Percentiles rank a stretch among this genome's conserved stretches.
phyloP scores from a whole-genome alignment of 129 eudicot species.

The Silybum marianum region DNA sequence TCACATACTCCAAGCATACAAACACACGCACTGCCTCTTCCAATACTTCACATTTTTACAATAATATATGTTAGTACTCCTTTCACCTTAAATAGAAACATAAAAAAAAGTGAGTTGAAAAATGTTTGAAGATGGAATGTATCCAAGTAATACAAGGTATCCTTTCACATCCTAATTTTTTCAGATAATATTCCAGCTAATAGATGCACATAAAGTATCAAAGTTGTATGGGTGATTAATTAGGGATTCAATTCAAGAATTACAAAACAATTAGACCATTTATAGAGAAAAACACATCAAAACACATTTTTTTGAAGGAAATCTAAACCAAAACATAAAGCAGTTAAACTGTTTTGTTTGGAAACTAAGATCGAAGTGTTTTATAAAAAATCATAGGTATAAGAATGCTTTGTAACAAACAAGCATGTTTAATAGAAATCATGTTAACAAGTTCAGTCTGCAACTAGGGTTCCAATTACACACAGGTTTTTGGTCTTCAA shows the following conservation, averaged over 20 bases:
- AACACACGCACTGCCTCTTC: background rate
- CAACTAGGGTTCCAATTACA: background rate
- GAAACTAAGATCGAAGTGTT: background rate
- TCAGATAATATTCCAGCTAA: background rate
- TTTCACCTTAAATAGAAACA: background rate
- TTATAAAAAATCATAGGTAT: background rate
- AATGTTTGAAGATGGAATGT: background rate
- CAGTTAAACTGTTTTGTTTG: background rate
- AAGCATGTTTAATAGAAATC: background rate
- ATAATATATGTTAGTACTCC: background rate
- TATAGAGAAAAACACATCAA: background rate
- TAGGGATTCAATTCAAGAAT: too few relatives aligned
- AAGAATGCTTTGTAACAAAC: background rate
- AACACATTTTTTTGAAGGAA: background rate
- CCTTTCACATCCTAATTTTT: background rate
- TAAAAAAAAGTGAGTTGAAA: background rate
- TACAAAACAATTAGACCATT: background rate
- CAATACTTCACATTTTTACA: background rate
- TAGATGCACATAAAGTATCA: background rate
- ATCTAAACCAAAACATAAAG: background rate
- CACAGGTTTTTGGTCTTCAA: background rate
- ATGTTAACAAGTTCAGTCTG: background rate
- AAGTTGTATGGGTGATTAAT: too few relatives aligned
- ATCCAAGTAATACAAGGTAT: background rate
- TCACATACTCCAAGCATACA: background rate